Conservation (phyloP, 345 rosid genomes). For the Boechera stricta region DNA sequence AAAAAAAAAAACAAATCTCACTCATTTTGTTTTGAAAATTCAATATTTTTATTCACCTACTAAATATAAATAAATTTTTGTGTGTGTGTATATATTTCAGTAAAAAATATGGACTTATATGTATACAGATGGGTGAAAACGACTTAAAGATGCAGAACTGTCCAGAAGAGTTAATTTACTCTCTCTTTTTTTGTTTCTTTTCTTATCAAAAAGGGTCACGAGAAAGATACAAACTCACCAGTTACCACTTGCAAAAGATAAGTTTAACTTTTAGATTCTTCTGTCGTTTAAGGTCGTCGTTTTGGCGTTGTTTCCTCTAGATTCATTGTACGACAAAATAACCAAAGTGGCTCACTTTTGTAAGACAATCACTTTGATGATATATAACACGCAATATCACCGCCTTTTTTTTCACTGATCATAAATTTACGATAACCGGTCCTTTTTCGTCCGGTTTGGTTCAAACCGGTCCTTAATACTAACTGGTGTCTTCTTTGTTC, state of each 20-base stretch:
- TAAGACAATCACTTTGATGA: slow-evolving; percentile 24
- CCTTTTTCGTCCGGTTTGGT: slow-evolving; percentile 5
- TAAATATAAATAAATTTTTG: neutral
- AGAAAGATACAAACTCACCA: slow-evolving; percentile 44
- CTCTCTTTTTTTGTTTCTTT: neutral
- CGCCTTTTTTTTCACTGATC: neutral
- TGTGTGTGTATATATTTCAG: neutral
- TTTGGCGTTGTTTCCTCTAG: neutral
- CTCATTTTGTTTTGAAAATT: neutral
- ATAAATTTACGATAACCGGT: slow-evolving; percentile 15
- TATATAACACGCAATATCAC: neutral
- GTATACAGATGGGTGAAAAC: slow-evolving; percentile 16
- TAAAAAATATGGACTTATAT: neutral
- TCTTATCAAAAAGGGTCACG: slow-evolving; percentile 29
- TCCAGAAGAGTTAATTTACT: slow-evolving; percentile 20
- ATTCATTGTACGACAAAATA: slow-evolving; percentile 31
- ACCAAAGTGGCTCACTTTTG: slow-evolving; percentile 16
- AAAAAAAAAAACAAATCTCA: neutral
- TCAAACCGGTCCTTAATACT: neutral
- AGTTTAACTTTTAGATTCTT: slow-evolving; percentile 19
- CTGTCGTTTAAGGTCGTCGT: slow-evolving; percentile 25
- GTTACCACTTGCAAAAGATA: slow-evolving; percentile 31
- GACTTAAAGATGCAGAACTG: slow-evolving; percentile 26
- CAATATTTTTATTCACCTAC: neutral
- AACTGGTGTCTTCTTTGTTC: neutral